phyloP scores from a whole-genome alignment of 768 basidiomycete genomes.

The Tephrocybe sp. region DNA sequence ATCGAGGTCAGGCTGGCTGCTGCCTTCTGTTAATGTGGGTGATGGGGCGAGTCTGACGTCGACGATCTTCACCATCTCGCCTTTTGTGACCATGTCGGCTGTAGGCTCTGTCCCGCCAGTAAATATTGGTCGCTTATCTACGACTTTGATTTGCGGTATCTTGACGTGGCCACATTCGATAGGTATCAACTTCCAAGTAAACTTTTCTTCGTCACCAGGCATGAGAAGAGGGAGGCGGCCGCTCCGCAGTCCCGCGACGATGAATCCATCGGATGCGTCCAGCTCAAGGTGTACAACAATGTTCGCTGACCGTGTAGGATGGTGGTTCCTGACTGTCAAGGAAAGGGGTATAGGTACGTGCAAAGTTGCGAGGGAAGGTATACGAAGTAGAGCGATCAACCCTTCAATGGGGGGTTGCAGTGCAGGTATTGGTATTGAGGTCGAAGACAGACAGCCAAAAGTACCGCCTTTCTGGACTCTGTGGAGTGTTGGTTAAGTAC shows the following conservation, averaged over 20 bases:
- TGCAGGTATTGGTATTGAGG: constrained; percentile 56
- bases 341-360: constrained; percentile 60
- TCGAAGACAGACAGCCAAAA: constrained; percentile 46
- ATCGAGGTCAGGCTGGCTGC: constrained; percentile 13
- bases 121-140: constrained; percentile 44
- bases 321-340: constrained; percentile 64
- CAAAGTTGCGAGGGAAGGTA: constrained; percentile 62
- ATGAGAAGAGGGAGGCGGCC: constrained; percentile 71
- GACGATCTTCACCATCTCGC: constrained; percentile 52
- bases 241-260: constrained; percentile 73
- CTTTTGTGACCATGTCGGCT: constrained; percentile 35
- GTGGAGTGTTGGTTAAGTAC: neutral
- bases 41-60: constrained; percentile 46
- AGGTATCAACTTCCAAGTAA: constrained; percentile 71
- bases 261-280: constrained; percentile 68
- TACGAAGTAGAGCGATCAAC: constrained; percentile 63
- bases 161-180: constrained; percentile 70
- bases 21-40: neutral
- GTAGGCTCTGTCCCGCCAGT: constrained; percentile 23
- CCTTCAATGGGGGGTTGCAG: constrained; percentile 61
- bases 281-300: constrained; percentile 74
- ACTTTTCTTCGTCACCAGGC: constrained; percentile 64
- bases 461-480: constrained; percentile 50
- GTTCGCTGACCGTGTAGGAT: constrained; percentile 63
- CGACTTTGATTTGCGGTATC: constrained; percentile 62